Evolutionary conservation across 441 rosid species (phyloP).

Genomic region (Corymbia citriodora): DNA sequence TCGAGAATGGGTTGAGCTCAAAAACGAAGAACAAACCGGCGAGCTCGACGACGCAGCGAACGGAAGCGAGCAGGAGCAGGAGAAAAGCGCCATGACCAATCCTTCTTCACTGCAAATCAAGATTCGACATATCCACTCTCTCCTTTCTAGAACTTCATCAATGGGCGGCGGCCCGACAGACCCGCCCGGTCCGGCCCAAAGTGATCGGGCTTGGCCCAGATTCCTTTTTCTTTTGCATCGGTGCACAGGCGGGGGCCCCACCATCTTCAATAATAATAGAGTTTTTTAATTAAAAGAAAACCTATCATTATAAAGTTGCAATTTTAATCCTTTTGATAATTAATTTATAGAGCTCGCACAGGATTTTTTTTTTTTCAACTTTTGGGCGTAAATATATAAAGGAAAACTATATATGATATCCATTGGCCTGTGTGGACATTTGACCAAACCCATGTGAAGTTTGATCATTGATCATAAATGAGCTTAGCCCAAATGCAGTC

Average conservation of each 20-base stretch:
- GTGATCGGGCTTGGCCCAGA: neutral
- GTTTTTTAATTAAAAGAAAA: neutral
- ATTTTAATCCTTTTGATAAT: neutral
- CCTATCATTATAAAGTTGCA: neutral
- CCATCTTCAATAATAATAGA: neutral
- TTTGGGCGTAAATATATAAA: neutral
- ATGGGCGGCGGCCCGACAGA: neutral
- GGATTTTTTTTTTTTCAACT: neutral
- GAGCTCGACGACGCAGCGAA: neutral
- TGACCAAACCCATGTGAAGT: accelerated
- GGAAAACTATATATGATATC: neutral
- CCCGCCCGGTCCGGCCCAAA: neutral
- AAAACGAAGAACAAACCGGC: neutral
- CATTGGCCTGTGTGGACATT: accelerated
- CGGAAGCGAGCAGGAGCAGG: neutral
- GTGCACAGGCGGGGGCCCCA: neutral
- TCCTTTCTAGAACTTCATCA: neutral
- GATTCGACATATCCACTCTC: neutral
- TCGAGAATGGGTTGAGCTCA: neutral
- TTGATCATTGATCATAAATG: neutral
- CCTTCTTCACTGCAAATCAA: neutral
- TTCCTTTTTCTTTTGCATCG: neutral
- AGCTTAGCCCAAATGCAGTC: accelerated
- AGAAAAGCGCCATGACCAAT: neutral
- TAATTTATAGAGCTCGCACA: neutral